These are phyloP conservation scores for Cubamyces lactineus DNA, from an alignment of 768 basidiomycete genomes.

Conservation along the genomic window DNA sequence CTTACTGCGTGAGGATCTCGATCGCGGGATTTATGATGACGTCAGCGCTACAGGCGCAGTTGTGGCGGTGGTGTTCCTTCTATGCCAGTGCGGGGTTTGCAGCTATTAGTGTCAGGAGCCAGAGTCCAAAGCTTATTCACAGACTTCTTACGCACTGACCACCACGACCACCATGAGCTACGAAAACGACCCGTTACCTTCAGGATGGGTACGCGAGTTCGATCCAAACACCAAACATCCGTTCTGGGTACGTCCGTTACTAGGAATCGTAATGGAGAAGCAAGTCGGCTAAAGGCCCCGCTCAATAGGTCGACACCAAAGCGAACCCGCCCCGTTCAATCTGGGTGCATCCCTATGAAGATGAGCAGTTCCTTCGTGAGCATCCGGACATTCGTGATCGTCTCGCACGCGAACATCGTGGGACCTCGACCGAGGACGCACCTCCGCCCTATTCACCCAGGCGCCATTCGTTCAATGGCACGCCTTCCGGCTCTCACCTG, in stretches of 20 bases:
- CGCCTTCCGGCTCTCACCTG: slow-evolving; percentile 12
- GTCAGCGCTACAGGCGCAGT: slow-evolving; percentile 1
- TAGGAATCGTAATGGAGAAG: background rate
- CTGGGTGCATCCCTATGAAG: slow-evolving; percentile 76
- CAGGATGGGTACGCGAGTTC: slow-evolving; percentile 58
- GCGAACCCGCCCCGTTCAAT: slow-evolving; percentile 65
- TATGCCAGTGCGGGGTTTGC: background rate
- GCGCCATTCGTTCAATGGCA: slow-evolving; percentile 34
- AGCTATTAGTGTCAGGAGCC: background rate
- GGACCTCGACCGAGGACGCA: slow-evolving; percentile 17
- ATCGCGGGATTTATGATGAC: slow-evolving; percentile 9
- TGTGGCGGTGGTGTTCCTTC: slow-evolving; percentile 3
- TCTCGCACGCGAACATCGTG: slow-evolving; percentile 24
- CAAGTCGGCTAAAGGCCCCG: background rate
- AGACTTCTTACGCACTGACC: slow-evolving; percentile 10
- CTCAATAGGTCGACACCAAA: slow-evolving; percentile 60
- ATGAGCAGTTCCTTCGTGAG: slow-evolving; percentile 60
- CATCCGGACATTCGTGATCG: slow-evolving; percentile 53
- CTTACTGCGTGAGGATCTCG: background rate
- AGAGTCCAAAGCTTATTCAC: slow-evolving; percentile 3
- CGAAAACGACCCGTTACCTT: slow-evolving; percentile 48
- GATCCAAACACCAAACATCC: slow-evolving; percentile 46
- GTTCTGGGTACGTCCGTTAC: slow-evolving; percentile 53
- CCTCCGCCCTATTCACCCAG: slow-evolving; percentile 32
- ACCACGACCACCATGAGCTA: slow-evolving; percentile 27